Percentiles rank a stretch among this genome's conserved stretches.
Conservation (phyloP, 345 rosid species). For the Brassica cretica region DNA sequence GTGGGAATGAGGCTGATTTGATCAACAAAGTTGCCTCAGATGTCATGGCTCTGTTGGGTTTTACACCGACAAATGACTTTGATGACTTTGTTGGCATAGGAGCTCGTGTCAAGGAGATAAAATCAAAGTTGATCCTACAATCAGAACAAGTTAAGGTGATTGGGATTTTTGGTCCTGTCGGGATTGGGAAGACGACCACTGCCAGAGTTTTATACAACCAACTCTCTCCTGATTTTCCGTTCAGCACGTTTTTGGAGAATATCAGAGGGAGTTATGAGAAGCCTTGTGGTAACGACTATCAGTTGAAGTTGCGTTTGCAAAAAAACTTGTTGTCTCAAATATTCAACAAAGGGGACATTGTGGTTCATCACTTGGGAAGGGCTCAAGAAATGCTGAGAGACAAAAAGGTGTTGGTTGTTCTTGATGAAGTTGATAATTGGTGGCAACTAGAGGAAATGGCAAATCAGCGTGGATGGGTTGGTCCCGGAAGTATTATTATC, state of each 20-base stretch:
- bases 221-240: neutral
- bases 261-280: neutral
- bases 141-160: neutral
- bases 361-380: neutral
- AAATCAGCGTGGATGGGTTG: neutral
- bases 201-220: neutral
- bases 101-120: neutral
- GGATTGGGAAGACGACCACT: neutral
- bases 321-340: neutral
- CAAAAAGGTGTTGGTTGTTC: neutral
- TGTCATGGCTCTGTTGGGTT: neutral
- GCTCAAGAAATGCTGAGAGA: neutral
- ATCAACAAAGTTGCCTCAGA: neutral
- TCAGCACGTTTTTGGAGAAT: neutral
- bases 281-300: neutral
- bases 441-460: neutral
- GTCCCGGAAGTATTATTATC: neutral
- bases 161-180: neutral
- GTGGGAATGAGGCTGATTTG: neutral
- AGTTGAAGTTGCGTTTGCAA: neutral
- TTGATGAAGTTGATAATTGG: neutral
- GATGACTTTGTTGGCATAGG: neutral
- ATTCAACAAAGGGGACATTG: neutral
- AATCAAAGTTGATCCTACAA: neutral
- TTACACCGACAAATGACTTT: neutral